Evolutionary conservation across 495 filamentous ascomycete genomes (phyloP).

Genomic region (Pseudomonodictys pantanalensis): DNA sequence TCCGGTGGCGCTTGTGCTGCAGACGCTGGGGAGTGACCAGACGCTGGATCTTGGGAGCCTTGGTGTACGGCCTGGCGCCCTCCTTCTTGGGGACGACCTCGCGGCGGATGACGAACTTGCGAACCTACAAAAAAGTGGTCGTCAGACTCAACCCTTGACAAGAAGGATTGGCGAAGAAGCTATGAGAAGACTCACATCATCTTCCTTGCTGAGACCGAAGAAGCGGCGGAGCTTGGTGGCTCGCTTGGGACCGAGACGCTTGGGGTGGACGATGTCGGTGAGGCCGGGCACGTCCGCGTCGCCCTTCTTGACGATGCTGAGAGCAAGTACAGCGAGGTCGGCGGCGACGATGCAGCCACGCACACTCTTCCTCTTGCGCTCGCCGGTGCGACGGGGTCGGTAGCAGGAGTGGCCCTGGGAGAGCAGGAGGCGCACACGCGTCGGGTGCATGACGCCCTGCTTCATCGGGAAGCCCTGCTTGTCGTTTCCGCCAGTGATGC

Average conservation of each 20-base stretch:
- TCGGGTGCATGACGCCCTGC: slow-evolving; percentile 98
- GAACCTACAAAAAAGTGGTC: slow-evolving; percentile 57
- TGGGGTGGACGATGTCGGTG: slow-evolving; percentile 94
- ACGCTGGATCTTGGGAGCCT: slow-evolving; percentile 98
- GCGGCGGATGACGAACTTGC: slow-evolving; percentile 99
- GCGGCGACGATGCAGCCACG: slow-evolving; percentile 95
- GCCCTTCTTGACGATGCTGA: slow-evolving; percentile 95
- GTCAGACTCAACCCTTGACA: slow-evolving; percentile 41
- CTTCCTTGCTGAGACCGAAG: slow-evolving; percentile 98
- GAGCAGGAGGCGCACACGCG: slow-evolving; percentile 93
- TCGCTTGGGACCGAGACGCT: slow-evolving; percentile 97
- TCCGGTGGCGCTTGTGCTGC: slow-evolving; percentile 97
- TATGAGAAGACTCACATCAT: slow-evolving; percentile 81
- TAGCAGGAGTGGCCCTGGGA: slow-evolving; percentile 94
- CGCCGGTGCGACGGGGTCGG: slow-evolving; percentile 91
- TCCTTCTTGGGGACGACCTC: slow-evolving; percentile 89
- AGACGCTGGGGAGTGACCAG: slow-evolving; percentile 99
- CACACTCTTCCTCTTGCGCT: slow-evolving; percentile 98
- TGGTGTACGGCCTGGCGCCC: slow-evolving; percentile 97
- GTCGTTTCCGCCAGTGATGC: slow-evolving; percentile 99
- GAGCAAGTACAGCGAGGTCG: slow-evolving; percentile 89
- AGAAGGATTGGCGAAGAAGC: slow-evolving; percentile 44
- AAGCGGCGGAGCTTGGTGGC: slow-evolving; percentile 99
- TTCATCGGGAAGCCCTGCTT: slow-evolving; percentile 99
- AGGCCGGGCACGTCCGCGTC: slow-evolving; percentile 88